Evolutionary conservation across 495 filamentous ascomycete genomes (phyloP).

Genomic region (Penicillium goetzii): DNA sequence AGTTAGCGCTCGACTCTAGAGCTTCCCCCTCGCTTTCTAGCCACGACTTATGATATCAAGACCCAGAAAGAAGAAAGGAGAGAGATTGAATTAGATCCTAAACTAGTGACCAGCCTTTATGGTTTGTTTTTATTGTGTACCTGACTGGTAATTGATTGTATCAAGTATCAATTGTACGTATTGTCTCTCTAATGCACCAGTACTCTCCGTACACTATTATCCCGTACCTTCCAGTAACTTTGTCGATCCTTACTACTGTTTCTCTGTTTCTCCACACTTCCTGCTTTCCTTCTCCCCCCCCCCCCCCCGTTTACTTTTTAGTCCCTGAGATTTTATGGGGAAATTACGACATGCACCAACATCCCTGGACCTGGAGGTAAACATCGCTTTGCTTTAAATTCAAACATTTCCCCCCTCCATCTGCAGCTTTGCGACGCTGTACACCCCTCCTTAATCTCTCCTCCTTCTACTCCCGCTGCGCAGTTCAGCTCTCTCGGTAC

Average conservation of each 20-base stretch:
- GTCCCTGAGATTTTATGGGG: constrained; percentile 7
- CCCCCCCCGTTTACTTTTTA: neutral
- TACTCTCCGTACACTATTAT: neutral
- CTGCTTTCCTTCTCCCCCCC: constrained; percentile 12
- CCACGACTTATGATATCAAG: neutral
- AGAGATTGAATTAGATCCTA: neutral
- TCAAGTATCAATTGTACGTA: no score
- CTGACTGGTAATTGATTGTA: neutral
- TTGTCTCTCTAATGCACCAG: no score
- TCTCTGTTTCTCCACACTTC: constrained; percentile 24
- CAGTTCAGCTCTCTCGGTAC: constrained; percentile 2
- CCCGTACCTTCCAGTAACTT: neutral
- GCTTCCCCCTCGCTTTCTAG: neutral
- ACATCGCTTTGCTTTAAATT: constrained; percentile 18
- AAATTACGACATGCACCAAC: constrained; percentile 7
- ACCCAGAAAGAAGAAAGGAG: neutral
- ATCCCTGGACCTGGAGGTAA: constrained; percentile 4
- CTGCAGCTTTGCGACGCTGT: neutral
- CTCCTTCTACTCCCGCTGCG: neutral
- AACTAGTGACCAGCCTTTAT: neutral
- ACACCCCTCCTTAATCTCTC: neutral
- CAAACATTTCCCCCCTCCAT: constrained; percentile 9
- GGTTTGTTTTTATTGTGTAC: neutral
- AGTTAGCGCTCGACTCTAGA: neutral
- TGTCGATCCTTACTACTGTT: constrained; percentile 22